Evolutionary conservation across 805 yeast genomes (phyloP).

Genomic region (Torulaspora microellipsoides): DNA sequence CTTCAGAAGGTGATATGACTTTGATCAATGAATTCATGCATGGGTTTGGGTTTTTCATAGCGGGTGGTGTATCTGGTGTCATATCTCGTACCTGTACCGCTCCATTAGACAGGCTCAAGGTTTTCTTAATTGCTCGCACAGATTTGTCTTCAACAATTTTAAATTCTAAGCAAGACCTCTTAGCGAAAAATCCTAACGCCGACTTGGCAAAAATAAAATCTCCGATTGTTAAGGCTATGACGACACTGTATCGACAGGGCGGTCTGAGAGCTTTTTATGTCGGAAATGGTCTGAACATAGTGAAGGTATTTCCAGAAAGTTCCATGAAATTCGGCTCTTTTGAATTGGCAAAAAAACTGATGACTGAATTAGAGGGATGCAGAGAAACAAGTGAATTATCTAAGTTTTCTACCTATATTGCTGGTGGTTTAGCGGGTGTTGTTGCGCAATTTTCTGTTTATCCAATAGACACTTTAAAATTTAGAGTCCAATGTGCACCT

Average conservation of each 20-base stretch:
- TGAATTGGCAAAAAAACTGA: constrained; percentile 73
- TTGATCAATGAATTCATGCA: constrained; percentile 70
- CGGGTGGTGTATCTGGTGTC: constrained; percentile 95
- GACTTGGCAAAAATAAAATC: constrained; percentile 51
- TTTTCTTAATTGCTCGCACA: constrained; percentile 86
- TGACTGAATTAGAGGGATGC: constrained; percentile 73
- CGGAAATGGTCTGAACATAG: constrained; percentile 89
- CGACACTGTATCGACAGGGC: constrained; percentile 78
- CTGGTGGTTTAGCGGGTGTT: constrained; percentile 97
- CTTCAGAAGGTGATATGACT: constrained; percentile 91
- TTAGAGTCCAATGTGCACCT: constrained; percentile 89
- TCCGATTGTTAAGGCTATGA: constrained; percentile 75
- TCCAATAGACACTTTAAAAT: constrained; percentile 92
- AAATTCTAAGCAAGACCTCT: constrained; percentile 46
- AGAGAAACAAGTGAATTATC: constrained; percentile 67
- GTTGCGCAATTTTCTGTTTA: constrained; percentile 88
- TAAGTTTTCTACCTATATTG: constrained; percentile 71
- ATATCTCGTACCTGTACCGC: constrained; percentile 95
- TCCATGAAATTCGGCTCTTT: constrained; percentile 97
- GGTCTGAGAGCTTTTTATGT: constrained; percentile 87
- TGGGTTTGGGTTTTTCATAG: constrained; percentile 86
- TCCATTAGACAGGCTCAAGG: constrained; percentile 93
- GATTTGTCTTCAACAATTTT: constrained; percentile 68
- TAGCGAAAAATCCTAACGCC: constrained; percentile 42
- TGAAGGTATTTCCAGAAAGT: constrained; percentile 93